Base-by-base conservation (phyloP, 805 yeast genomes). In the Candida tibetensis region DNA sequence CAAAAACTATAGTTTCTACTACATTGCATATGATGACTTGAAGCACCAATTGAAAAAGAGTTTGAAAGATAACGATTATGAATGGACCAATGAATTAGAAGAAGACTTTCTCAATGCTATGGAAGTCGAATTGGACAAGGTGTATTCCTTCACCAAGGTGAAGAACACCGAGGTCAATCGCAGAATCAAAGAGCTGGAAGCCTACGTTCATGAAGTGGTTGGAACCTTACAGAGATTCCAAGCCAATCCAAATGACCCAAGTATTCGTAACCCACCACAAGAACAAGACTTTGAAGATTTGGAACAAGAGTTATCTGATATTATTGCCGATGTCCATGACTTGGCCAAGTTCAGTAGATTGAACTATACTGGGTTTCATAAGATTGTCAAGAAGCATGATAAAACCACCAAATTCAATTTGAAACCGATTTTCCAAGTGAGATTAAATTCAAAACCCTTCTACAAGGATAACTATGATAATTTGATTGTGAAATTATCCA, bases 261-360 rank as follows among this genome's bases (percentile, higher is more conserved):
- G 56, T 74, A 30, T 28, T 7, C 43, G 50, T 8, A 48, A 53
- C 30, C 57, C 59, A 26, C 73, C 72, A 4, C 63, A 54, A 40
- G 74, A 68, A 42, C 70, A 62, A 50, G 71, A 66, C 44, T 59
- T 64, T 39, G 70, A 67, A 42, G 72, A 68, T 34, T 61, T 63
- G 49, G 74, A 69, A 53, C 65, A 64, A 37, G 71, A 64, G 38
- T 58, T 69, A 38, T 56, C 65, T 22, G 96, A 90, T 52, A 82
- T 93, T 51, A 90, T 93, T 62, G 96, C 97, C 16, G 97, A 90
- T 65, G 96, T 93, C 31, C 97, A 93, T 57, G 99, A 93, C 62
- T 75, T 93, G 54, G 96, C 96, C 48, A 91, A 91, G 60, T 93
- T 87, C 62, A 79, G 96, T 14, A 77, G 95, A 45, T 76, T 93